These are phyloP conservation scores for Raffaelea arxii DNA, from an alignment of 2,329 filamentous ascomycete species.

Conservation along the genomic window DNA sequence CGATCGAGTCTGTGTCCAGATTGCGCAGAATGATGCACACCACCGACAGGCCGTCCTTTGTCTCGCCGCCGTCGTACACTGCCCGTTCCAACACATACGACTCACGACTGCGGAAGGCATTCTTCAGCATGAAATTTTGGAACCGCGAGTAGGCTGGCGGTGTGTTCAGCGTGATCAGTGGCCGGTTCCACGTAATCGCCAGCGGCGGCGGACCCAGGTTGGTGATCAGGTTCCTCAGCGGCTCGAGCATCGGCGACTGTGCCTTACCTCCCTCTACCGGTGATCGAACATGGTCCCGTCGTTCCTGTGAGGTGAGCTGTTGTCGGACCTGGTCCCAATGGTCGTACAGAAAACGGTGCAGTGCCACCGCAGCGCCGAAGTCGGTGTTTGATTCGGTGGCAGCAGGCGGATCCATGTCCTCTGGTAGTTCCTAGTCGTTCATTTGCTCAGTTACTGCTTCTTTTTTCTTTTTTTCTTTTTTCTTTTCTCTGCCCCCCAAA, in stretches of 20 bases:
- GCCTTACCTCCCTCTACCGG: constrained; percentile 42
- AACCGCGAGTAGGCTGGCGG: constrained; percentile 58
- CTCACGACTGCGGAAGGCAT: constrained; percentile 56
- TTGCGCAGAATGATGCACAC: constrained; percentile 61
- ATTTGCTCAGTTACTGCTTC: too few relatives aligned
- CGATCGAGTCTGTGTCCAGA: constrained; percentile 55
- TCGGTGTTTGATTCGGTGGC: constrained; percentile 50
- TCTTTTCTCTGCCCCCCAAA: neutral
- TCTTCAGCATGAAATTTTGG: constrained; percentile 63
- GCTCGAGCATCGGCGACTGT: constrained; percentile 48
- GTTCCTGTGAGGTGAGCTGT: constrained; percentile 50
- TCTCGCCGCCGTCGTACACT: constrained; percentile 62
- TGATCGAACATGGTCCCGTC: constrained; percentile 44
- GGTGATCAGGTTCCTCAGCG: constrained; percentile 51
- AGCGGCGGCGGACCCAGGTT: constrained; percentile 58
- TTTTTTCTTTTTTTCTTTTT: too few relatives aligned
- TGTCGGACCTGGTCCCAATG: constrained; percentile 63
- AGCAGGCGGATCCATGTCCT: constrained; percentile 29
- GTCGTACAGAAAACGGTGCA: constrained; percentile 61
- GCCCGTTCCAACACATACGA: constrained; percentile 54
- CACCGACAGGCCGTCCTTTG: constrained; percentile 59
- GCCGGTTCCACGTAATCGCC: constrained; percentile 60
- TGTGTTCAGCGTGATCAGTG: constrained; percentile 52
- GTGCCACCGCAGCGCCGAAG: constrained; percentile 60
- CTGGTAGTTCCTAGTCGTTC: constrained; percentile 38